Evolutionary conservation across 371 early-diverging fungal species (phyloP).

Genomic region (Mycotypha africana): DNA sequence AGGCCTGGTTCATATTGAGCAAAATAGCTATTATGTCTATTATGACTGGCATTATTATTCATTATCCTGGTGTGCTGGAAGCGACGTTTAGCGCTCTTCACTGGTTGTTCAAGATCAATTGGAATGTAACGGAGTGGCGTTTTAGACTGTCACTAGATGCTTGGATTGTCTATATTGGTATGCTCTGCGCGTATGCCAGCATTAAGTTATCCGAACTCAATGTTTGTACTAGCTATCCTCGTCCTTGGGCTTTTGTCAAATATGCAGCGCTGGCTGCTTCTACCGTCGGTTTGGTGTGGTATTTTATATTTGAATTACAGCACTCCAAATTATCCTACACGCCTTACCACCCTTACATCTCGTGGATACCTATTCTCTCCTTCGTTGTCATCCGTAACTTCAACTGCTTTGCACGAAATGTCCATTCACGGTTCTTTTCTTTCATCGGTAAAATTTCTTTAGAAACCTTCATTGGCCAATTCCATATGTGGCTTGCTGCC

Average conservation of each 20-base stretch:
- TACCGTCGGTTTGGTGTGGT: constrained; percentile 32
- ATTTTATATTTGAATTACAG: constrained; percentile 43
- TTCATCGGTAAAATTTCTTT: constrained; percentile 64
- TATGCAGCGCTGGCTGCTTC: constrained; percentile 22
- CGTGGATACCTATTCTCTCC: constrained; percentile 55
- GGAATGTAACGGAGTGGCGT: constrained; percentile 61
- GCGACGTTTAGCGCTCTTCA: constrained; percentile 27
- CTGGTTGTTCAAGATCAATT: constrained; percentile 40
- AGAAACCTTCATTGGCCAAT: constrained; percentile 78
- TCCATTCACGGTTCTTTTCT: constrained; percentile 47
- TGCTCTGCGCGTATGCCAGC: constrained; percentile 41
- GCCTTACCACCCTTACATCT: constrained; percentile 56
- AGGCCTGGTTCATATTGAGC: constrained; percentile 33
- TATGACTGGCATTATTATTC: constrained; percentile 35
- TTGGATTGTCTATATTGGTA: constrained; percentile 58
- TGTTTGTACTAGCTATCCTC: constrained; percentile 12
- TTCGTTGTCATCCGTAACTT: constrained; percentile 65
- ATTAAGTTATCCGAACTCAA: constrained; percentile 43
- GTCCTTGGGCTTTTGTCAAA: constrained; percentile 32
- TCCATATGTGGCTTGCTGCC: constrained; percentile 72
- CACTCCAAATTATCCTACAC: constrained; percentile 50
- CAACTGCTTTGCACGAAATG: constrained; percentile 40
- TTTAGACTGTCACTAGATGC: constrained; percentile 60
- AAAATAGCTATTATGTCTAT: constrained; percentile 43
- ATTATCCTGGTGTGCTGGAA: constrained; percentile 38